Base-by-base conservation (phyloP, 164 flowering plant genomes). In the Liquidambar formosana region DNA sequence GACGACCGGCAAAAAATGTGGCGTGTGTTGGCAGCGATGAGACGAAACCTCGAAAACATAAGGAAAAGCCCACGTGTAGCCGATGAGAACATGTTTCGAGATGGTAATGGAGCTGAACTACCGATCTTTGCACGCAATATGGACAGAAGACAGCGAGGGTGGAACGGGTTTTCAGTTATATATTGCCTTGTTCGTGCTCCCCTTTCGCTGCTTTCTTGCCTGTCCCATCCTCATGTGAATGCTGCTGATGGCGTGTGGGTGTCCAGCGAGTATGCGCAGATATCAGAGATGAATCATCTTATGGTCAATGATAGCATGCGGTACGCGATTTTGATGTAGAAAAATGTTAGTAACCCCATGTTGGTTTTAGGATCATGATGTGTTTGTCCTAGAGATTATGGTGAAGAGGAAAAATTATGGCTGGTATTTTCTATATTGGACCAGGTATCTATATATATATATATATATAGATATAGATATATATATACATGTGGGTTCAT, bases 271-370 rank as follows among this genome's bases (percentile, higher is more conserved):
- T 71, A 81, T 19, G 70, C 75, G 0, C 76, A 76, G 47, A 61
- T 75, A 0, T 75, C 90, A 0, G 94, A 89, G 73, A 77, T 88
- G 73, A 88, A 89, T 66, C 86, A 88, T 72, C 84, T 86, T 3
- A 82, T 88, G 85, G 94, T 89, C 13, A 87, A 71, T 47, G 94
- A 89, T 51, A 80, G 92, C 78, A 80, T 88, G 94, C 83, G 90
- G 28, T 86, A 88, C 58, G 89, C 84, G 1, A 86, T 89, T 51
- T 75, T 88, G 66, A 84, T 86, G 85, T 89, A 80, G 73, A 33
- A 6, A 33, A 6, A 33, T 33, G 41, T 33, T 2, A 33, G 41
- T 33, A 33, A 33, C 6, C 41, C 41, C 41, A 2, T 33, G 41
- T 33, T 33, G 41, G 41, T 33, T 33, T n/a, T 33, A 33, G 41